phyloP scores from a whole-genome alignment of 768 basidiomycete genomes.

The Kwoniella heveanensis region DNA sequence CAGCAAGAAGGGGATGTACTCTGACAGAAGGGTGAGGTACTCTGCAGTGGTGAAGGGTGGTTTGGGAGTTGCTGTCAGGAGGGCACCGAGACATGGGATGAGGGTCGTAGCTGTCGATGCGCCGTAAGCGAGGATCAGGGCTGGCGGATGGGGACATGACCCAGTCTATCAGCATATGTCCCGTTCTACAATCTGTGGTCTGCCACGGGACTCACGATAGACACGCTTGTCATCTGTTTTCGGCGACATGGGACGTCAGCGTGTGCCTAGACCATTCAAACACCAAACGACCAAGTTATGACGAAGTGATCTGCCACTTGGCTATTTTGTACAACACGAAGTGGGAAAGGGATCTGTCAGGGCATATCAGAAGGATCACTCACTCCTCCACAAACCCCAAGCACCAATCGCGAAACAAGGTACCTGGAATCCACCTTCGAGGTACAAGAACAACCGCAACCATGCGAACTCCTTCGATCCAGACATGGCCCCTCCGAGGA shows the following conservation, averaged over 20 bases:
- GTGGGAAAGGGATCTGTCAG: too few relatives aligned
- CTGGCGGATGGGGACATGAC: conserved; percentile 58
- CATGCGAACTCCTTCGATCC: conserved; percentile 43
- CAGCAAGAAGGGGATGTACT: conserved; percentile 75
- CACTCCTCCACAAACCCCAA: conserved; percentile 47
- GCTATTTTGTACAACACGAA: too few relatives aligned
- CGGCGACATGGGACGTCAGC: too few relatives aligned
- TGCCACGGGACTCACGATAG: conserved; percentile 39
- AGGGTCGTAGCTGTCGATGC: conserved; percentile 78
- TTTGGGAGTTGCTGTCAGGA: conserved; percentile 63
- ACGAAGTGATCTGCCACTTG: too few relatives aligned
- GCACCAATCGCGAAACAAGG: conserved; percentile 75
- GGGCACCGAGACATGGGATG: conserved; percentile 67
- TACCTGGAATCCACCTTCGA: conserved; percentile 62
- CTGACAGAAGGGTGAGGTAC: conserved; percentile 64
- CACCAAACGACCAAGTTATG: conserved; percentile 8
- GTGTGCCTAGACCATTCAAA: background rate
- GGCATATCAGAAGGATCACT: conserved; percentile 47
- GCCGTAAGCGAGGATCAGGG: conserved; percentile 70
- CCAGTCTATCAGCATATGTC: background rate
- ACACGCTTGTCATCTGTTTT: conserved; percentile 47
- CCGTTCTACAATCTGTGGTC: background rate
- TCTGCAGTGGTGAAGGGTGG: conserved; percentile 62
- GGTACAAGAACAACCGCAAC: conserved; percentile 62
- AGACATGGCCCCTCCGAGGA: conserved; percentile 62